Base-by-base conservation (phyloP, 768 basidiomycete genomes). In the Boletus edulis region DNA sequence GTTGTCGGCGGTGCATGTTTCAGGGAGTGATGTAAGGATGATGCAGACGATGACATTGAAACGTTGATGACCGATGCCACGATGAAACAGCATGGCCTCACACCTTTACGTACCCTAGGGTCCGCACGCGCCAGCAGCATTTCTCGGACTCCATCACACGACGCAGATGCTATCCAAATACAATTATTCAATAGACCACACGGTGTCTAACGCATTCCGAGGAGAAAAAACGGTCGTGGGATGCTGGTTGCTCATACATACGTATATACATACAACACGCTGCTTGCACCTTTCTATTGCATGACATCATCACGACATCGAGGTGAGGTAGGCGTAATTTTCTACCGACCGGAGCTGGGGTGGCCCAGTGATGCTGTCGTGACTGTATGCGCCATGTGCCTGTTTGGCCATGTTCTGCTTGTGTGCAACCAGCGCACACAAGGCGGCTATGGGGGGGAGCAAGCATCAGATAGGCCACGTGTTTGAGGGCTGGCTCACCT, bases 401-500 rank as follows among this genome's bases (percentile, higher is more conserved):
- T 52, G 56, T 50, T 57, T 61, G 29, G 59, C 55, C 22, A 52
- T 41, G 27, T 34, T 60, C 50, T 72, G 67, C 51, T 57, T 66
- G 2, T 67, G 59, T 35, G 69, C 69, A 14, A 72, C 63, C 34
- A 94, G 78, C 2, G 94, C 94, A 62, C 91, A 89, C 39, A 97
- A 77, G 40, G 94, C 94, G 68, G 94, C 94, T 94, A 57, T 29
- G 18, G 27, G 44, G 44, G 20, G 27, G 44, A 46, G 48, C 13
- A 49, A 61, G 44, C 54, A 44, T 55, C 39, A 57, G 43, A 45
- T 17, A 15, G 4, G 22, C 54, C 42, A 3, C 7, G 18, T 5
- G 20, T 38, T 44, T 48, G 37, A 44, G 22, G 40, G 51, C 38
- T 17, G n/a, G 37, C 89, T 74, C 71, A 97, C 95, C 96, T 67